Evolutionary conservation across 169 alveolate genomes (phyloP).

Genomic region (Plasmodium billcollinsi): DNA sequence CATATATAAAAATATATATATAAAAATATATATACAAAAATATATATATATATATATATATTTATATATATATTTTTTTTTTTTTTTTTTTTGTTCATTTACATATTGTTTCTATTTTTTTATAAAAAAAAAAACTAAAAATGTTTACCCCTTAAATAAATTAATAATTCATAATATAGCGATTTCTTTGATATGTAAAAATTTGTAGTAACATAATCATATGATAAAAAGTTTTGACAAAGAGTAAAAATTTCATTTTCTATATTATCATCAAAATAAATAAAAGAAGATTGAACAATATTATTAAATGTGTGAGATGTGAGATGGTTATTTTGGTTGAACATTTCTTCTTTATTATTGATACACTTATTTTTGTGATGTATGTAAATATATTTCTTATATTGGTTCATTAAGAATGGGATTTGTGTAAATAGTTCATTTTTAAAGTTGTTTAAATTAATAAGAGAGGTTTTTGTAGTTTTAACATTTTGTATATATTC

Average conservation of each 20-base stretch:
- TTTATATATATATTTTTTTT: neutral
- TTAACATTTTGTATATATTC: neutral
- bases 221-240: constrained; percentile 39
- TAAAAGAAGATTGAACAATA: neutral
- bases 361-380: too few relatives aligned
- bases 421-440: neutral
- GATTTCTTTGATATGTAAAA: constrained; percentile 26
- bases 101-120: too few relatives aligned
- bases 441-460: neutral
- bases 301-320: too few relatives aligned
- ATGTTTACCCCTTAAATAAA: neutral
- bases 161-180: constrained; percentile 11
- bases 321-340: too few relatives aligned
- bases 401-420: neutral
- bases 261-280: constrained; percentile 4
- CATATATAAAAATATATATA: neutral
- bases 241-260: constrained; percentile 8
- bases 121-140: too few relatives aligned
- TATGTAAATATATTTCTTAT: neutral
- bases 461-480: neutral
- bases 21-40: neutral
- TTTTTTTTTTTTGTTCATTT: too few relatives aligned
- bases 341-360: neutral
- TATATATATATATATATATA: neutral
- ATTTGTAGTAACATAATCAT: constrained; percentile 12